These are phyloP conservation scores for Neostapfia colusana DNA, from an alignment of 176 grass and related monocot genomes.

Conservation along the genomic window DNA sequence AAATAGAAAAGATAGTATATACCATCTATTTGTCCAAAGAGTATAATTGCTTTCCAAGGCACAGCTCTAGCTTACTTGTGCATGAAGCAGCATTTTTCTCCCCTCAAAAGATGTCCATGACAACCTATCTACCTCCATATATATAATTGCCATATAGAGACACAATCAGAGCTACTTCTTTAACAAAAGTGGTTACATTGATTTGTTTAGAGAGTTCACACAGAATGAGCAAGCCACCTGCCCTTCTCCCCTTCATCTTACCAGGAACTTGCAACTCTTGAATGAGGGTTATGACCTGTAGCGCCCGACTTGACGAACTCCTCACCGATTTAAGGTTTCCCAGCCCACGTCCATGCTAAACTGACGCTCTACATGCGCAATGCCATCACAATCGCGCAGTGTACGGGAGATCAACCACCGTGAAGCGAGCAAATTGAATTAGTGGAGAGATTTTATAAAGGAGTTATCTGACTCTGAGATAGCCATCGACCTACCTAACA, in stretches of 20 bases:
- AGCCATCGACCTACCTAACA: slow-evolving; percentile 40
- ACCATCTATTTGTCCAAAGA: slow-evolving; percentile 6
- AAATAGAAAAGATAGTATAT: neutral
- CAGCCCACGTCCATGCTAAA: slow-evolving; percentile 1
- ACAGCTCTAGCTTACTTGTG: slow-evolving; percentile 32
- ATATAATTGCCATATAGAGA: neutral
- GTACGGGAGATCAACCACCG: slow-evolving; percentile 40
- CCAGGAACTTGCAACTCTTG: slow-evolving; percentile 17
- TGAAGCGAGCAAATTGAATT: slow-evolving; percentile 25
- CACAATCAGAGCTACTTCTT: slow-evolving; percentile 7
- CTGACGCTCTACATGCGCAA: neutral
- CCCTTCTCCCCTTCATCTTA: slow-evolving; percentile 8
- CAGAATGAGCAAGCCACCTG: neutral
- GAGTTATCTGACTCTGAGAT: neutral
- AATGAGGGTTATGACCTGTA: neutral
- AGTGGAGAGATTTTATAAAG: slow-evolving; percentile 17
- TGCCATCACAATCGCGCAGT: slow-evolving; percentile 18
- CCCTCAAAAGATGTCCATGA: neutral
- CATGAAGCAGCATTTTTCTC: slow-evolving; percentile 18
- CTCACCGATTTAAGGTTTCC: slow-evolving; percentile 2
- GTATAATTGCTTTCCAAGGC: slow-evolving; percentile 38
- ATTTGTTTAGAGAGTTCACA: neutral
- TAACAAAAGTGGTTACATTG: neutral
- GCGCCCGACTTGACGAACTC: neutral
- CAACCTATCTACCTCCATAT: slow-evolving; percentile 11